phyloP scores from a whole-genome alignment of 208 protist species.

The Jaenimonas drosophilae region DNA sequence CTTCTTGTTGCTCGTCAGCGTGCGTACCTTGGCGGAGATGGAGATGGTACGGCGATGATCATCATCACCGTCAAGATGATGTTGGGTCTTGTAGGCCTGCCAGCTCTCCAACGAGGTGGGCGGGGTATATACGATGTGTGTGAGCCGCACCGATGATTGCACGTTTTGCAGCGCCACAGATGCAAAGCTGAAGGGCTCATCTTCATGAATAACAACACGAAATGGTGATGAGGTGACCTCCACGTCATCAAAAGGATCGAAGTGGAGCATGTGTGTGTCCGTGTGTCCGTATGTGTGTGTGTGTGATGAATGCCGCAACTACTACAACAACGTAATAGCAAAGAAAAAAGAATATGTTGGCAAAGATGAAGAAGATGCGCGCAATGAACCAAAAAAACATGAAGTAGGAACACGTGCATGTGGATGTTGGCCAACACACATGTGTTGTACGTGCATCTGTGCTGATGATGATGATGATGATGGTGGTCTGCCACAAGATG shows the following conservation, averaged over 20 bases:
- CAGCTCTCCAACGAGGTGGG: conserved; percentile 27
- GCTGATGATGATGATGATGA: no score
- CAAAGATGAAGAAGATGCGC: no score
- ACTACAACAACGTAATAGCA: no score
- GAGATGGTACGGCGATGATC: conserved; percentile 2
- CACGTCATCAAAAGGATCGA: no score
- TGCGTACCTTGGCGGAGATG: conserved; percentile 36
- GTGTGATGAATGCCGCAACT: no score
- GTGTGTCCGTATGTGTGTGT: no score
- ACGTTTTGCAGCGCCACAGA: conserved; percentile 35
- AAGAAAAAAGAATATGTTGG: no score
- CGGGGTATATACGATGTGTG: conserved; percentile 69
- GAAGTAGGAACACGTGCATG: neutral
- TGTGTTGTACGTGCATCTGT: no score
- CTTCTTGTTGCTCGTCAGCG: conserved; percentile 23
- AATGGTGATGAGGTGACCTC: conserved; percentile 52
- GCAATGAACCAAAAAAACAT: no score
- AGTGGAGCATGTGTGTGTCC: no score
- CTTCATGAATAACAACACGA: conserved; percentile 41
- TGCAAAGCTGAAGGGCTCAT: conserved; percentile 48
- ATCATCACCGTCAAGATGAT: neutral
- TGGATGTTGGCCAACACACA: neutral
- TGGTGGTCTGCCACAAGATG: conserved; percentile 60
- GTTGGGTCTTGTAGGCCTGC: conserved; percentile 14
- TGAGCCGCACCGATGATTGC: conserved; percentile 41